Evolutionary conservation across 1,284 basidiomycete species (phyloP).

Genomic region (Chalciporus sp.): DNA sequence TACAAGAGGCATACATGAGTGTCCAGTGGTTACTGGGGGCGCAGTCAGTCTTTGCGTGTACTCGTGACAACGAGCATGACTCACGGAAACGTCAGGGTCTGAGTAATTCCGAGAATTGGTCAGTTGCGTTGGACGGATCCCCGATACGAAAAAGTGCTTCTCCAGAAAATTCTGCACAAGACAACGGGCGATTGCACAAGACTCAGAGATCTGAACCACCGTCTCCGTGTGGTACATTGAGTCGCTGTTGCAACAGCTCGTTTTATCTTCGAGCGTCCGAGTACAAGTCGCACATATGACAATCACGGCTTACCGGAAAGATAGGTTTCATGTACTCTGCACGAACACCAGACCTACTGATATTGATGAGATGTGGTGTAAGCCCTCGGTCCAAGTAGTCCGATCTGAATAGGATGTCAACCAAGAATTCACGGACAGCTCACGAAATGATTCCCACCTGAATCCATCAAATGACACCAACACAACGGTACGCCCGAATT

Average conservation of each 20-base stretch:
- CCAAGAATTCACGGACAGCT: neutral
- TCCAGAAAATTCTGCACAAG: neutral
- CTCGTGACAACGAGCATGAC: conserved; percentile 26
- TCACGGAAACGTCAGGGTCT: conserved; percentile 87
- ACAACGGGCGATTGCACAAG: too few species aligned
- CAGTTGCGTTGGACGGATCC: neutral
- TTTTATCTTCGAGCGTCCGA: conserved; percentile 3
- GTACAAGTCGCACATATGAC: neutral
- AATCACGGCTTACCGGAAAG: conserved; percentile 67
- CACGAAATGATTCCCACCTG: conserved; percentile 21
- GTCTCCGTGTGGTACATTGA: neutral
- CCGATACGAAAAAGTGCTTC: neutral
- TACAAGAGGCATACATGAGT: conserved; percentile 56
- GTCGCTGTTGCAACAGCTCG: neutral
- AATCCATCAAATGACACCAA: conserved; percentile 86
- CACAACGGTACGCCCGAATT: conserved; percentile 75
- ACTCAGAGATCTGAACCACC: too few species aligned
- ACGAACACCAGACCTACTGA: conserved; percentile 72
- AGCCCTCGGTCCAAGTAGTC: conserved; percentile 79
- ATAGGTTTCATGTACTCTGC: conserved; percentile 83
- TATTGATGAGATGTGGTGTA: conserved; percentile 74
- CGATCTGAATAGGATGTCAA: conserved; percentile 41
- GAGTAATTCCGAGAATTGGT: conserved; percentile 30
- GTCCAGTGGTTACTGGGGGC: conserved; percentile 79
- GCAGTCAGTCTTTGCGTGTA: neutral